Conservation (phyloP, 768 basidiomycete species). For the Calocybe indica region DNA sequence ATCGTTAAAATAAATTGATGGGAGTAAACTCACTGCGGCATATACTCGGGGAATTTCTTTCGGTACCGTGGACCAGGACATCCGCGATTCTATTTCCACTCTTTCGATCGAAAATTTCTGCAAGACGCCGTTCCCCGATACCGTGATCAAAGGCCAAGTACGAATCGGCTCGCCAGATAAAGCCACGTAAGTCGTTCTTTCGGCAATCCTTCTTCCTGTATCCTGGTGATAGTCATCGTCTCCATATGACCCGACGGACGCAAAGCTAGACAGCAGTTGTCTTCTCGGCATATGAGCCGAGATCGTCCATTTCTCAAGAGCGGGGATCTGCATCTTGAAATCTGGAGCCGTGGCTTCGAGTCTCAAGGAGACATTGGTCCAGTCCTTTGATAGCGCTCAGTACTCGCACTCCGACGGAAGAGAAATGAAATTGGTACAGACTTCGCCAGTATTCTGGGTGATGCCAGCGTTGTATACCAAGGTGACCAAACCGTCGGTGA, state of each 20-base stretch:
- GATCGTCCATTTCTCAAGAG: constrained; percentile 31
- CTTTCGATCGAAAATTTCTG: constrained; percentile 7
- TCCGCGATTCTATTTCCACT: constrained; percentile 2
- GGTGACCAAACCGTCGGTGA: constrained; percentile 25
- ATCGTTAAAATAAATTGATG: too few relatives aligned
- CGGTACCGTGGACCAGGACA: constrained; percentile 7
- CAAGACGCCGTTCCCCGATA: constrained; percentile 10
- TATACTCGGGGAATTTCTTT: not conserved
- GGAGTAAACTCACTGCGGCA: too few relatives aligned
- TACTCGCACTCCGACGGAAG: not conserved
- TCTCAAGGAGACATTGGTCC: constrained; percentile 33
- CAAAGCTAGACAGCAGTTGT: not conserved
- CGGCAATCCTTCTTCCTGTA: too few relatives aligned
- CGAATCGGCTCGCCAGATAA: too few relatives aligned
- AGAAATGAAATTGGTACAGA: constrained; percentile 3
- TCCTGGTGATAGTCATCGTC: constrained; percentile 2
- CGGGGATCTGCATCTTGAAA: constrained; percentile 30
- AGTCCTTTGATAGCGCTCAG: constrained; percentile 22
- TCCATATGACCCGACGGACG: constrained; percentile 4
- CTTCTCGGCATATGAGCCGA: constrained; percentile 14
- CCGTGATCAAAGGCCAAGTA: constrained; percentile 4
- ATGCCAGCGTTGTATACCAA: constrained; percentile 34
- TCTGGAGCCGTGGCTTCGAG: constrained; percentile 39
- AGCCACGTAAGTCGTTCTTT: too few relatives aligned
- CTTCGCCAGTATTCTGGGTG: constrained; percentile 37